A percentile compares a stretch with the other conserved stretches of the same genome.
Evolutionary conservation across 1,284 basidiomycete species (phyloP).

Genomic region (Ustilago sp.): DNA sequence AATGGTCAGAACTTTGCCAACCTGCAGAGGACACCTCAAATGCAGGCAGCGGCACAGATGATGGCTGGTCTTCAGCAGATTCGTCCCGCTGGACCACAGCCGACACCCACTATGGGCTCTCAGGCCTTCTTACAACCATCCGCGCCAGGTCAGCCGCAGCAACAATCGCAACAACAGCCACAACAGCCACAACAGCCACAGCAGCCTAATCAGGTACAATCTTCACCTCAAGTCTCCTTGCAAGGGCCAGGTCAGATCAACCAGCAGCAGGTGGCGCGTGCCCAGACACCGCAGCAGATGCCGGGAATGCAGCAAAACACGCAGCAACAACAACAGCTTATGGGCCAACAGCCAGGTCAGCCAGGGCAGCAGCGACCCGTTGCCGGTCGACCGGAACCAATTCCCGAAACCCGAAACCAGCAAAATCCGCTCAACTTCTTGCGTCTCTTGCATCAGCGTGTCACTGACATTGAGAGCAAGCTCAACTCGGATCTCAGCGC

Average conservation of each 20-base stretch:
- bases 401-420: conserved; percentile 28
- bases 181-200: conserved; percentile 20
- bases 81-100: conserved; percentile 34
- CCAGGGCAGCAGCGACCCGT: conserved; percentile 34
- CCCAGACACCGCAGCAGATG: conserved; percentile 26
- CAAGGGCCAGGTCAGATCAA: conserved; percentile 25
- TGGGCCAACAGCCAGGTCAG: conserved; percentile 38
- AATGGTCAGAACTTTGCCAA: conserved; percentile 52
- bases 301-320: conserved; percentile 25
- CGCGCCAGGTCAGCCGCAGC: conserved; percentile 27
- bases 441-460: conserved; percentile 57
- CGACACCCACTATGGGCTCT: conserved; percentile 36
- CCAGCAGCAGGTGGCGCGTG: conserved; percentile 37
- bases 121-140: conserved; percentile 39
- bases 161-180: conserved; percentile 16
- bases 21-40: conserved; percentile 51
- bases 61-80: conserved; percentile 51
- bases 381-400: conserved; percentile 18
- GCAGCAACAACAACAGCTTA: conserved; percentile 32
- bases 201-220: conserved; percentile 25
- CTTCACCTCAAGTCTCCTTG: conserved; percentile 31
- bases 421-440: conserved; percentile 54
- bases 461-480: conserved; percentile 57
- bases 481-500: conserved; percentile 47
- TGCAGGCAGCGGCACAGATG: conserved; percentile 57